Evolutionary conservation across 177 flowering plant genomes (phyloP), one percentile per base, ranked within the genome.

Genomic region (Tripterygium wilfordii): DNA sequence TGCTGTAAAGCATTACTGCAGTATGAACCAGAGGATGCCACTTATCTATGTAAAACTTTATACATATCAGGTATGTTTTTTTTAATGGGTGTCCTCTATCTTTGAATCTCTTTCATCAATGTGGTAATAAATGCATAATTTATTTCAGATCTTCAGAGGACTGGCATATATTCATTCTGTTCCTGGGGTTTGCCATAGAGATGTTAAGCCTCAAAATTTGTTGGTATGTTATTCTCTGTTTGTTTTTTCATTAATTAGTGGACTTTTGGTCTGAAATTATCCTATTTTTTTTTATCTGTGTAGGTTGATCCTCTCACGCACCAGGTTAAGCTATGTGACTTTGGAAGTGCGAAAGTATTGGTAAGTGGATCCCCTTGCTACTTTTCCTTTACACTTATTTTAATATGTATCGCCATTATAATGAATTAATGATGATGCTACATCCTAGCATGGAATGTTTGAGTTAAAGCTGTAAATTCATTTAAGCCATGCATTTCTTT

Each of bases 291-390:
- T 31, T 10, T 31, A 22, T 48, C n/a, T 47, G 19, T 54, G 29
- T 70, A 88, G 95, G 95, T 88, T 58, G 85, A 88, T 68, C 83
- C 91, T 42, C 74, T 76, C 10, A 83, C 87, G 5, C 95, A 88
- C 53, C n/a, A n/a, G n/a, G n/a, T n/a, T n/a, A n/a, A n/a, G n/a
- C n/a, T n/a, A n/a, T n/a, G n/a, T n/a, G n/a, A 88, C 58, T 88
- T 88, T 74, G 95, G 95, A 49, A 88, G 96, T 68, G 96, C 95
- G 33, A 88, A 88, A 75, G 75, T 75, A 44, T 56, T 85, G 71
- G 96, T 88, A 70, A 22, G 72, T 60, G 28, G 8, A 18, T 14
- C 40, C 29, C 30, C 2, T 38, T 51, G 17, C 22, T 10, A 17
- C 30, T 40, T 32, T 25, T 33, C 19, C 8, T n/a, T 15, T 24